phyloP scores from a whole-genome alignment of 495 filamentous ascomycete species.

The Tuber microsphaerosporum region DNA sequence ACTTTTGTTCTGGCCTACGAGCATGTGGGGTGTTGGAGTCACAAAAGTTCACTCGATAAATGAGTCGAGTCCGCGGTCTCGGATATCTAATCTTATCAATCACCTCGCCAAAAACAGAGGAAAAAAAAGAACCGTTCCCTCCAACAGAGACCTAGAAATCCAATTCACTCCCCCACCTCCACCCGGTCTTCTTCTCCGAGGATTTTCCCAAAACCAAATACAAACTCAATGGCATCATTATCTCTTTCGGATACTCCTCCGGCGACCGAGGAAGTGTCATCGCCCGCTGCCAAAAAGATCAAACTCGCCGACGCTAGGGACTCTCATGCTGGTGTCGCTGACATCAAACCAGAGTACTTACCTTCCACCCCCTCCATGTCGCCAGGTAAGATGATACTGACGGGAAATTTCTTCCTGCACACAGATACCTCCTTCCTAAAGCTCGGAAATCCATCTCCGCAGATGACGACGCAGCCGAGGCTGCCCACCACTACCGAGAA shows the following conservation, averaged over 20 bases:
- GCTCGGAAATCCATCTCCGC: conserved; percentile 16
- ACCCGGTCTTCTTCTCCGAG: not conserved
- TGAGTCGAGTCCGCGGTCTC: not conserved
- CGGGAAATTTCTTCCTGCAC: conserved; percentile 24
- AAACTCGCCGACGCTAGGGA: conserved; percentile 41
- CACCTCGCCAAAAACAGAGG: not conserved
- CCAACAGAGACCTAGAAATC: not conserved
- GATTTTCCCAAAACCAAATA: not conserved
- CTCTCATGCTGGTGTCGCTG: conserved; percentile 62
- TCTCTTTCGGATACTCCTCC: conserved; percentile 7
- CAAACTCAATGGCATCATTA: conserved; percentile 14
- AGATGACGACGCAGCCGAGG: conserved; percentile 69
- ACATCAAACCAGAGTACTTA: conserved; percentile 72
- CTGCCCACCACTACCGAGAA: conserved; percentile 46
- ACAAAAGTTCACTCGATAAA: conserved; percentile 11
- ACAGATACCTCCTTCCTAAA: conserved; percentile 54
- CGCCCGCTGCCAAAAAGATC: conserved; percentile 36
- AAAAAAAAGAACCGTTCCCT: not conserved
- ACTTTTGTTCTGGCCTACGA: too few relatives aligned
- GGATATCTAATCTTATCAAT: conserved; percentile 19
- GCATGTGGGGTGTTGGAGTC: not conserved
- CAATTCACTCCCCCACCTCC: not conserved
- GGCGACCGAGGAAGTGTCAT: not conserved
- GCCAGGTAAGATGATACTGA: conserved; percentile 25
- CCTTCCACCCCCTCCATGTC: conserved; percentile 8